Evolutionary conservation across 768 basidiomycete genomes (phyloP).

Genomic region (Suillus clintonianus): DNA sequence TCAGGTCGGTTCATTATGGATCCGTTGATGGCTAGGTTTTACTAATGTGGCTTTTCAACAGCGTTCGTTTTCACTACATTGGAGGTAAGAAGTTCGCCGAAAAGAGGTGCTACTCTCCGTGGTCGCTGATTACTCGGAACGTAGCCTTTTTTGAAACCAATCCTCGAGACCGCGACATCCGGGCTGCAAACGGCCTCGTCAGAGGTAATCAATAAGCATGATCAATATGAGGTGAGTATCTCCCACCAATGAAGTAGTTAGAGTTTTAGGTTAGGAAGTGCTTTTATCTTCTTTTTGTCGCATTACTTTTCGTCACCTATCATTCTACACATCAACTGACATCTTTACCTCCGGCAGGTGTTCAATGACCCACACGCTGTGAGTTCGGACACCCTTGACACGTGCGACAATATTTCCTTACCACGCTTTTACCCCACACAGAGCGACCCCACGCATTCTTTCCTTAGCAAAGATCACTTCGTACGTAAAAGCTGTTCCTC

Average conservation of each 20-base stretch:
- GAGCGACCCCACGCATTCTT: constrained; percentile 88
- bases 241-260: background rate
- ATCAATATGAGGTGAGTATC: constrained; percentile 71
- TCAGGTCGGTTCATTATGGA: constrained; percentile 43
- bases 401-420: constrained; percentile 7
- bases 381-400: constrained; percentile 28
- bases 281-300: no score
- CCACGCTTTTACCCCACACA: constrained; percentile 28
- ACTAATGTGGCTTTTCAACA: constrained; percentile 25
- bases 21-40: background rate
- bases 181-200: constrained; percentile 65
- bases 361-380: constrained; percentile 84
- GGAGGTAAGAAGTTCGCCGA: constrained; percentile 49
- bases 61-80: constrained; percentile 86
- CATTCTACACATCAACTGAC: background rate
- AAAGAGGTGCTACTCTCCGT: background rate
- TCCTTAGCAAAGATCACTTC: constrained; percentile 88
- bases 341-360: constrained; percentile 35
- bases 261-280: background rate
- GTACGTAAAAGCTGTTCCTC: constrained; percentile 43
- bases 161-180: constrained; percentile 68
- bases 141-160: constrained; percentile 81
- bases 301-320: background rate
- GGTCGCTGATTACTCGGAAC: background rate
- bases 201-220: constrained; percentile 77